Evolutionary conservation across 306 rosid species (phyloP), one percentile per base, ranked within the genome.

Genomic region (Leucaena leucocephala): DNA sequence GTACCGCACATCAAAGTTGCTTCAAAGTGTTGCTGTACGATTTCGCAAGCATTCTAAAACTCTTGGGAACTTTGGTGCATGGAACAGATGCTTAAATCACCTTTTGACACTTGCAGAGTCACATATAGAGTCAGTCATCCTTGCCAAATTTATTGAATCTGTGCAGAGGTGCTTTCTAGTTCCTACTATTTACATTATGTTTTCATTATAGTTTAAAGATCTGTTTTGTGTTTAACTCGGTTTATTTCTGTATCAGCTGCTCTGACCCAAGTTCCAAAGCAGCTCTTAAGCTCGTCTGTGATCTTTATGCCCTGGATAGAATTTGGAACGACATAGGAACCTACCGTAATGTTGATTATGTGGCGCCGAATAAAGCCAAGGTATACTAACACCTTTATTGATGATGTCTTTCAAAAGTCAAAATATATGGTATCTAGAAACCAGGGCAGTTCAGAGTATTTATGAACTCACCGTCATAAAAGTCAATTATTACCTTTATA

Each of bases 251-350:
- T 68, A 52, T 59, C 90, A 95, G 98, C 49, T 92, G 94, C 81
- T 90, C 94, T 4, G 92, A 92, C 78, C 82, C 91, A 33, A 92
- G 90, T 79, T 69, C 98, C 62, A 92, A 68, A 83, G 95, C 94
- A 74, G 95, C 98, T 80, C 80, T 95, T 76, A 95, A 95, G 88
- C 98, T 92, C 3, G 78, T 87, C 5, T 91, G 99, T 85, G 99
- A 95, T 86, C 99, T 95, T 43, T 92, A 91, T 81, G 99, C 99
- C 71, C 83, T 95, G 89, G 96, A 95, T 76, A 88, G 93, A 64
- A 95, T 95, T 72, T 92, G 98, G 98, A 90, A 92, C 8, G 98
- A 92, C 90, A 92, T 95, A 35, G 98, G 98, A 90, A 95, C 98
- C 66, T 95, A 95, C 83, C 97, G 98, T 11, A 95, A 92, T 78